A percentile compares a stretch with the other conserved stretches of the same genome.
phyloP scores from a whole-genome alignment of 768 basidiomycete species.

The Gloeopeniophorella convolvens region DNA sequence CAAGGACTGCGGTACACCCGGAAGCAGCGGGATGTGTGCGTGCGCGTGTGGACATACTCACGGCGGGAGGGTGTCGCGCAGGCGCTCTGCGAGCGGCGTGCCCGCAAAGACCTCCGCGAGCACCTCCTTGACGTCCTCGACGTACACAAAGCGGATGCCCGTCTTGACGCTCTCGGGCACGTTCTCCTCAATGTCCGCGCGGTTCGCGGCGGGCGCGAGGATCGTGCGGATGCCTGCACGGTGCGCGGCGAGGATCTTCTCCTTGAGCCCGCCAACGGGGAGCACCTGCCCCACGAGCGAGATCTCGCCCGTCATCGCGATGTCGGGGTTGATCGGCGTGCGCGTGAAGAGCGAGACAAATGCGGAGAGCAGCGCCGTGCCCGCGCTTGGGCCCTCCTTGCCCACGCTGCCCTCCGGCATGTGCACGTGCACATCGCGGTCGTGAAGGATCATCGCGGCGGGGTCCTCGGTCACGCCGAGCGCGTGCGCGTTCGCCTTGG shows the following conservation, averaged over 20 bases:
- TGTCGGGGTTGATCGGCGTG: conserved; percentile 77
- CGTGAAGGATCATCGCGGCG: conserved; percentile 73
- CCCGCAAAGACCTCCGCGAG: conserved; percentile 80
- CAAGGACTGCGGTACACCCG: too few relatives aligned
- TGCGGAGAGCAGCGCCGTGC: conserved; percentile 87
- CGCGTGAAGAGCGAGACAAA: conserved; percentile 90
- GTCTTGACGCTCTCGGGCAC: conserved; percentile 94
- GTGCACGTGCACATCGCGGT: conserved; percentile 89
- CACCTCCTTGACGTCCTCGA: conserved; percentile 88
- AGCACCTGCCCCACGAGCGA: conserved; percentile 94
- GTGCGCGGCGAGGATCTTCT: conserved; percentile 95
- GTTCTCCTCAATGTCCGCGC: conserved; percentile 94
- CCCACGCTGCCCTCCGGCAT: conserved; percentile 94
- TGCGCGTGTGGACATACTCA: neutral
- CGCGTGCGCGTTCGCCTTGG: conserved; percentile 83
- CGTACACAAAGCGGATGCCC: conserved; percentile 92
- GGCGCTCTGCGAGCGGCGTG: conserved; percentile 49
- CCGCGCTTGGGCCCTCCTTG: conserved; percentile 95
- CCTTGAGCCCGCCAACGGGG: conserved; percentile 93
- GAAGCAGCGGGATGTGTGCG: neutral
- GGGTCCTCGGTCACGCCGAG: conserved; percentile 74
- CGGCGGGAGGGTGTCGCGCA: conserved; percentile 51
- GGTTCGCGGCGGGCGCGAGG: conserved; percentile 80
- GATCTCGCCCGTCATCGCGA: conserved; percentile 98
- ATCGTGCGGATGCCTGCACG: conserved; percentile 94